phyloP scores from a whole-genome alignment of 2,329 filamentous ascomycete genomes.

The Lomentospora prolificans region DNA sequence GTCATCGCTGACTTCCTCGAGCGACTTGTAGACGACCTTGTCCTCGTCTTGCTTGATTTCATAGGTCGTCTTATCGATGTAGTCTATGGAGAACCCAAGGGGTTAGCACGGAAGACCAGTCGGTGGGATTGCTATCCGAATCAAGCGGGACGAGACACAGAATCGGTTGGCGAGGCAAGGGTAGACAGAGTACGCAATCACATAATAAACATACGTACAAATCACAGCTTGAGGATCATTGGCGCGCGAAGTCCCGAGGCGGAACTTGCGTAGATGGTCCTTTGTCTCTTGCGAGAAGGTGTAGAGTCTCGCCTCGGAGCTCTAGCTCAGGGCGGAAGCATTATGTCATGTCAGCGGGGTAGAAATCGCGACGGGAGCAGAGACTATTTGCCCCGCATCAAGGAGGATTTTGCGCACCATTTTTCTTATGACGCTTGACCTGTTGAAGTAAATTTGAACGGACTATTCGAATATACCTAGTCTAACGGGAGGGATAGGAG shows the following conservation, averaged over 20 bases:
- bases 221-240: slow-evolving; percentile 86
- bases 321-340: slow-evolving; percentile 21
- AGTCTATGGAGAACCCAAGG: background rate
- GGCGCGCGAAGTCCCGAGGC: slow-evolving; percentile 77
- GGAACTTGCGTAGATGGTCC: slow-evolving; percentile 87
- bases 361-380: background rate
- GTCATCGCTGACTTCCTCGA: slow-evolving; percentile 76
- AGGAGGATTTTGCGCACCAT: background rate
- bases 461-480: background rate
- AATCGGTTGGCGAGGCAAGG: background rate
- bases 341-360: slow-evolving; percentile 8
- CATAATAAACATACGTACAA: slow-evolving; percentile 53
- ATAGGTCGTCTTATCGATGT: slow-evolving; percentile 64
- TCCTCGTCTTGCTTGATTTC: slow-evolving; percentile 81
- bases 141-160: background rate
- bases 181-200: background rate
- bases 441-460: background rate
- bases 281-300: slow-evolving; percentile 87
- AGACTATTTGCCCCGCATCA: background rate
- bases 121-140: background rate
- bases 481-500: too few relatives aligned
- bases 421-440: too few relatives aligned
- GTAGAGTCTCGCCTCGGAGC: slow-evolving; percentile 83
- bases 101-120: background rate
- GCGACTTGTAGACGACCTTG: slow-evolving; percentile 64